Percentiles rank a stretch among this genome's conserved stretches.
phyloP scores from a whole-genome alignment of 163 green algal species.

The Smithsoniella earleae region DNA sequence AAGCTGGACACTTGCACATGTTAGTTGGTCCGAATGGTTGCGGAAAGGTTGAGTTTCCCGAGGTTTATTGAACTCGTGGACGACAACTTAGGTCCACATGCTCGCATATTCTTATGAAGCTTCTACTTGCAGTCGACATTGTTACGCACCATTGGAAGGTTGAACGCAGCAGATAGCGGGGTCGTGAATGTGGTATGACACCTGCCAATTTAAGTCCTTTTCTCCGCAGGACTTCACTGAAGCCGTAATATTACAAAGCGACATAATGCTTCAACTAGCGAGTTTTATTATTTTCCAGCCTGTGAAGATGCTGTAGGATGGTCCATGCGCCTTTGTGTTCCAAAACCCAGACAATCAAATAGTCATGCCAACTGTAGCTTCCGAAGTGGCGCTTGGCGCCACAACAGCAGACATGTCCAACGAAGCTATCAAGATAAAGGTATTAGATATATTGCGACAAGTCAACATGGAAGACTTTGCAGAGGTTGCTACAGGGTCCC shows the following conservation, averaged over 20 bases:
- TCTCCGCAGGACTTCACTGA: too few relatives aligned
- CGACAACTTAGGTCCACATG: too few relatives aligned
- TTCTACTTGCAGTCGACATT: conserved; percentile 15
- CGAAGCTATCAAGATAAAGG: conserved; percentile 47
- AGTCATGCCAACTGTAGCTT: conserved; percentile 88
- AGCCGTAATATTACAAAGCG: too few relatives aligned
- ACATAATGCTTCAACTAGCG: too few relatives aligned
- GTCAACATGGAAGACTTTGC: conserved; percentile 73
- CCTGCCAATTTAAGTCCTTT: background rate
- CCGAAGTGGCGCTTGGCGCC: conserved; percentile 88
- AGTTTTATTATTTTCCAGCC: too few relatives aligned
- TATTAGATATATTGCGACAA: conserved; percentile 55
- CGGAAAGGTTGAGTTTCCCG: conserved; percentile 16
- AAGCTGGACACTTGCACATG: conserved; percentile 21
- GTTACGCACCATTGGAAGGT: background rate
- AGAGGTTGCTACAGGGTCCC: conserved; percentile 64
- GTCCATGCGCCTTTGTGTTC: conserved; percentile 82
- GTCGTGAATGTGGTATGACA: conserved; percentile 4
- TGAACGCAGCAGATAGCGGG: background rate
- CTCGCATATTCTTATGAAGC: background rate
- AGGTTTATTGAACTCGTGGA: too few relatives aligned
- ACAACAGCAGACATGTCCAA: conserved; percentile 55
- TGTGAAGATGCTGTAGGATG: conserved; percentile 36
- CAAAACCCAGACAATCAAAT: conserved; percentile 98
- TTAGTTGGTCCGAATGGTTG: conserved; percentile 21